Evolutionary conservation across 768 basidiomycete genomes (phyloP), one percentile per base, ranked within the genome.

Genomic region (button mushroom (Agaricus bisporus)): DNA sequence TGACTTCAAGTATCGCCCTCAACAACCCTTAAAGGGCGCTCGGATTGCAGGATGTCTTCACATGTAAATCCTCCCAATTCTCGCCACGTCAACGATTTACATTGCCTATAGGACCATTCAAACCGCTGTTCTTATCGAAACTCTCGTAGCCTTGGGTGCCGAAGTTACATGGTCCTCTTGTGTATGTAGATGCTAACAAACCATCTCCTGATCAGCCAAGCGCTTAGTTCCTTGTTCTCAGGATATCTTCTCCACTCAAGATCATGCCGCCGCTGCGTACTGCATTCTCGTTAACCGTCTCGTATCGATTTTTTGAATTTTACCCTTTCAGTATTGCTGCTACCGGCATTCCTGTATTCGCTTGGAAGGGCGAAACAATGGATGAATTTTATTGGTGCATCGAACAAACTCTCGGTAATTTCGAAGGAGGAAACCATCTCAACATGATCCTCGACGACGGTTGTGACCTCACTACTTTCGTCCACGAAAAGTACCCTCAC

Each of bases 381-480:
- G 97, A 98, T 71, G 97, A 99, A 69, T 98, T 98, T 74, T 66
- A 72, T 60, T 99, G 97, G 97, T 98, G 95, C 70, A 92, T 99
- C 61, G 93, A 98, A 66, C 97, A 99, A 74, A 90, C 91, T 44
- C 70, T 99, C 60, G 70, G 81, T 60, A 90, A 83, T n/a, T 99
- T 99, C 81, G 73, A 85, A 22, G 83, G 75, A 58, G 88, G 88
- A 60, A 75, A 95, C 70, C 67, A 87, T 49, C 73, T 95, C 65
- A 99, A 99, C 85, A 87, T 99, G 95, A 98, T 99, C 70, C 83
- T 98, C 67, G 97, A 99, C 64, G 97, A 99, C 68, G 97, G 97
- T 63, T 95, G 97, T 68, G 97, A 99, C 66, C 81, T 99, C 54
- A 99, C 97, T 60, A 83, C 69, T 61, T 78, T 98, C 58, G 94